Conservation (phyloP, 192 early-diverging fungal genomes). For the Backusella tarrabulga region DNA sequence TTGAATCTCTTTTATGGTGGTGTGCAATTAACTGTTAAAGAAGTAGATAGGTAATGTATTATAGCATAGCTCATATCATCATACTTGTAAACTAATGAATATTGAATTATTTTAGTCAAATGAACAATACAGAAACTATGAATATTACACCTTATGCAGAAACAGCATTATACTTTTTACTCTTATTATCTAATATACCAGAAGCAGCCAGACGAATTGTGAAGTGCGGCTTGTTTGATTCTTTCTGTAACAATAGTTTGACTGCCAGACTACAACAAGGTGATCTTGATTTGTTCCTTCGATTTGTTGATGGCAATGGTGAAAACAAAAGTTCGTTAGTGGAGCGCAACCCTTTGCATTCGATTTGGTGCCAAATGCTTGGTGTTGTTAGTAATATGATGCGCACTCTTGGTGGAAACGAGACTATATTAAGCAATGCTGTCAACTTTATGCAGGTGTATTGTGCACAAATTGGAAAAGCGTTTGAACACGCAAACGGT, state of each 20-base stretch:
- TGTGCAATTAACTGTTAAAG: slow-evolving; percentile 32
- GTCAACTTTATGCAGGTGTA: slow-evolving; percentile 49
- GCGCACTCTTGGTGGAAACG: slow-evolving; percentile 34
- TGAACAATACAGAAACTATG: slow-evolving; percentile 6
- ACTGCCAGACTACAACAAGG: slow-evolving; percentile 37
- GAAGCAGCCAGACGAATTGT: slow-evolving; percentile 36
- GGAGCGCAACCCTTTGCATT: slow-evolving; percentile 40
- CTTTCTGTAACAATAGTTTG: slow-evolving; percentile 43
- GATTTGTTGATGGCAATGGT: slow-evolving; percentile 22
- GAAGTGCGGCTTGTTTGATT: slow-evolving; percentile 38
- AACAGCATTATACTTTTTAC: slow-evolving; percentile 41
- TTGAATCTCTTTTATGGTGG: slow-evolving; percentile 35
- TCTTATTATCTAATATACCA: slow-evolving; percentile 42
- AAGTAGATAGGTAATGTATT: slow-evolving; percentile 31
- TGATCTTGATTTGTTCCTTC: slow-evolving; percentile 31
- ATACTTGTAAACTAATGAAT: not conserved
- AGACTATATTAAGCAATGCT: slow-evolving; percentile 37
- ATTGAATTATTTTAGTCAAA: not conserved
- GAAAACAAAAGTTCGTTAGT: slow-evolving; percentile 18
- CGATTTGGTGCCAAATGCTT: slow-evolving; percentile 52
- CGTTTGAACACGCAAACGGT: slow-evolving; percentile 22
- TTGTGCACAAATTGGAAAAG: slow-evolving; percentile 42
- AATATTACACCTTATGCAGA: slow-evolving; percentile 44
- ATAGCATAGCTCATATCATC: too few species aligned
- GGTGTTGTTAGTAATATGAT: slow-evolving; percentile 43